phyloP scores from a whole-genome alignment of 2,329 filamentous ascomycete species.

The Pyrenophora tritici-repentis region DNA sequence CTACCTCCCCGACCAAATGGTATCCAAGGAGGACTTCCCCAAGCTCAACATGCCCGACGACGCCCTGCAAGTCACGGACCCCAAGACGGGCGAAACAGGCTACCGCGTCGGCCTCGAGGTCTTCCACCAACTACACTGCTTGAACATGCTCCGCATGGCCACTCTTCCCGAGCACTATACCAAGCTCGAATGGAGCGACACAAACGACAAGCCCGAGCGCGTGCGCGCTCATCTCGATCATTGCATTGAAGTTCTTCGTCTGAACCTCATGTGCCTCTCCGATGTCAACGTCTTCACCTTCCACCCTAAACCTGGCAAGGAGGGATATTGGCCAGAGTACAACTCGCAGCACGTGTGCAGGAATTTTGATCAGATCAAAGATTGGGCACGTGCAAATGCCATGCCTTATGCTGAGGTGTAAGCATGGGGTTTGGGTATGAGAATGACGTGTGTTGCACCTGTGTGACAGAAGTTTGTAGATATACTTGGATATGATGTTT shows the following conservation, averaged over 20 bases:
- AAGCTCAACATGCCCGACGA: slow-evolving; percentile 58
- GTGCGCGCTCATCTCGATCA: slow-evolving; percentile 39
- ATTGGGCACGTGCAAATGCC: slow-evolving; percentile 42
- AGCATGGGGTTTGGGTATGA: background rate
- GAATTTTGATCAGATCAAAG: slow-evolving; percentile 41
- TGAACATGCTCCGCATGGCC: slow-evolving; percentile 44
- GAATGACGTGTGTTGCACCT: too few species aligned
- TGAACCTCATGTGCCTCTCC: slow-evolving; percentile 44
- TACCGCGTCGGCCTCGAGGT: slow-evolving; percentile 65
- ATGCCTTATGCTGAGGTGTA: slow-evolving; percentile 35
- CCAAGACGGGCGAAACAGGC: slow-evolving; percentile 61
- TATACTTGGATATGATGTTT: background rate
- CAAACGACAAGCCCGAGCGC: slow-evolving; percentile 35
- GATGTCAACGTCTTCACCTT: slow-evolving; percentile 46
- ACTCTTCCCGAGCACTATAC: slow-evolving; percentile 43
- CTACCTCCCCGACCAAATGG: slow-evolving; percentile 64
- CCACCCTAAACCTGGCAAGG: slow-evolving; percentile 24
- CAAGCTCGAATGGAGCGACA: slow-evolving; percentile 34
- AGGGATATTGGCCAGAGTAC: slow-evolving; percentile 41
- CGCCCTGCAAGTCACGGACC: slow-evolving; percentile 61
- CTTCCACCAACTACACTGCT: slow-evolving; percentile 56
- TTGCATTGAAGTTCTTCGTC: slow-evolving; percentile 45
- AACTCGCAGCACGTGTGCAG: slow-evolving; percentile 40
- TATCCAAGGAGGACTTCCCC: slow-evolving; percentile 59
- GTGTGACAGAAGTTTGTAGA: too few species aligned